Conservation (phyloP, 768 basidiomycete genomes). For the Lentinula raphanica region DNA sequence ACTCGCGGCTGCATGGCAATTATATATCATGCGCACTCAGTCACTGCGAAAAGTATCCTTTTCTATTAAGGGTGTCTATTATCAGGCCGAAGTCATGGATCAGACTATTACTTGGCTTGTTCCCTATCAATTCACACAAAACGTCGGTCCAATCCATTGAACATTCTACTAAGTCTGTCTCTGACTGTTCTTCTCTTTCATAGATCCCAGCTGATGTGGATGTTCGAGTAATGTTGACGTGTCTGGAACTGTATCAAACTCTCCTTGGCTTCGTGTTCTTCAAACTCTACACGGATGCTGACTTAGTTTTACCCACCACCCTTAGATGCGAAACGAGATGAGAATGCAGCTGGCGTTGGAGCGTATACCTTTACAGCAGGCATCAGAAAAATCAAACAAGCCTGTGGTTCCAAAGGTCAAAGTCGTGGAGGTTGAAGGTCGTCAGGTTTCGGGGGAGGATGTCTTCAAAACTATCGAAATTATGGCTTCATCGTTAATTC, state of each 20-base stretch:
- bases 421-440: conserved; percentile 39
- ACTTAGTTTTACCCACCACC: conserved; percentile 95
- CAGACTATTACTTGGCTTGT: conserved; percentile 94
- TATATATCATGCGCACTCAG: conserved; percentile 86
- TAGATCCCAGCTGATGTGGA: conserved; percentile 95
- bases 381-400: conserved; percentile 38
- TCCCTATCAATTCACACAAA: conserved; percentile 96
- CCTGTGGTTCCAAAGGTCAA: conserved; percentile 19
- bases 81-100: conserved; percentile 92
- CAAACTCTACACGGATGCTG: conserved; percentile 95
- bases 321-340: conserved; percentile 76
- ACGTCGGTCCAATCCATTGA: conserved; percentile 49
- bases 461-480: conserved; percentile 60
- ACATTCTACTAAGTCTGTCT: too few relatives aligned
- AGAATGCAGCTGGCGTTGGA: conserved; percentile 80
- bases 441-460: conserved; percentile 43
- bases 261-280: conserved; percentile 93
- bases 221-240: conserved; percentile 95
- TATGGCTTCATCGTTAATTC: conserved; percentile 35
- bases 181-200: neutral
- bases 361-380: conserved; percentile 73
- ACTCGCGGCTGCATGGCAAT: conserved; percentile 92
- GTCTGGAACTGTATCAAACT: conserved; percentile 97
- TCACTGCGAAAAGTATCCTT: conserved; percentile 88
- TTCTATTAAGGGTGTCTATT: conserved; percentile 97